Evolutionary conservation across 2,329 filamentous ascomycete species (phyloP), one percentile per base, ranked within the genome.

Genomic region (Epichloe hybrida): DNA sequence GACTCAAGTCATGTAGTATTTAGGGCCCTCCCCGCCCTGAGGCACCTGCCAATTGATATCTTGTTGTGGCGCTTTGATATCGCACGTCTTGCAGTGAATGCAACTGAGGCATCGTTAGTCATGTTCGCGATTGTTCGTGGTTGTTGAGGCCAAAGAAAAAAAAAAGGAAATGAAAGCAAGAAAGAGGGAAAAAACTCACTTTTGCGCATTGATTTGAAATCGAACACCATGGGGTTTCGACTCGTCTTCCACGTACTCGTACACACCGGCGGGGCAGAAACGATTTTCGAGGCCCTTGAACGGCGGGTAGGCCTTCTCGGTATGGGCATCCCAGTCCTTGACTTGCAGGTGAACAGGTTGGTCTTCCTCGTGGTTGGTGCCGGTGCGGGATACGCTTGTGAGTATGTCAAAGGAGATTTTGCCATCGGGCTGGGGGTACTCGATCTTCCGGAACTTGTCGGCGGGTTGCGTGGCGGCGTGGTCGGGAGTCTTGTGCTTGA

Each of bases 61-160:
- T 72, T 98, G 93, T 55, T 84, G 80, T 7, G 93, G 93, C 15
- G 88, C 91, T 73, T 98, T 98, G 72, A 98, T 98, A 68, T 98
- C 93, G 67, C 93, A 98, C 13, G 93, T 98, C 78, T 98, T 98
- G 77, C 93, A 98, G 71, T 98, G 93, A 57, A 98, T 95, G 67
- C 93, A 98, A 71, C 90, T 95, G 59, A 40, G 13, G 11, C 15
- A 42, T 23, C 11, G 40, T 42, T 3, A 42, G 39, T 20, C 20
- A 9, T 21, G 27, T 31, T 31, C 27, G 27, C 12, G 23, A 27
- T 17, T 23, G 39, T 11, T 4, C 9, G n/a, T 21, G 7, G 17
- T 13, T 41, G 8, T 2, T 11, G 20, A 31, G 27, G 27, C 27
- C 27, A 31, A 31, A 6, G 7, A 9, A 4, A 31, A 9, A 9